Conservation (phyloP, 23 red algal species). For the Gracilaria vermiculophylla region DNA sequence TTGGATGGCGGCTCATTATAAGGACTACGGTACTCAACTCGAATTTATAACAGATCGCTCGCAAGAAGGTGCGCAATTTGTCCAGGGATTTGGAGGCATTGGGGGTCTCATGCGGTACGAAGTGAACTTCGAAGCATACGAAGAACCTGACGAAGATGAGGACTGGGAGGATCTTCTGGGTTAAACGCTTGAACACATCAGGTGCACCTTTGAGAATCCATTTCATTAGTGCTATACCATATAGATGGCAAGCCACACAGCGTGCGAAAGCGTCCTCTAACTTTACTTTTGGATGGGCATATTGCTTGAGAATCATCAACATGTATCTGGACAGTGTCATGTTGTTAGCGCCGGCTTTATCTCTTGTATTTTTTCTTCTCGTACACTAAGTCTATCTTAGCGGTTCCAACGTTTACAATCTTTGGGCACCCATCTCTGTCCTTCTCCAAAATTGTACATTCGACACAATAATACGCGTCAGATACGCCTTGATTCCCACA, state of each 20-base stretch:
- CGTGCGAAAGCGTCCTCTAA: neutral
- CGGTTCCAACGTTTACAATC: conserved; percentile 90
- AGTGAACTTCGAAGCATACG: conserved; percentile 79
- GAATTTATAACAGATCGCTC: conserved; percentile 94
- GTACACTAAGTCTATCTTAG: conserved; percentile 86
- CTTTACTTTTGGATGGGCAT: neutral
- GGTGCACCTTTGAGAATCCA: neutral
- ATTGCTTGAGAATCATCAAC: neutral
- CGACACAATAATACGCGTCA: conserved; percentile 84
- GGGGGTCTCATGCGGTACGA: conserved; percentile 94
- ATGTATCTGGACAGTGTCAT: neutral
- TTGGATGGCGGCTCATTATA: conserved; percentile 97
- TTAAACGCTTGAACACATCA: conserved; percentile 18
- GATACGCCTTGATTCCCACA: conserved; percentile 87
- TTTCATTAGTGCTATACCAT: neutral
- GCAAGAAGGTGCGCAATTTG: conserved; percentile 96
- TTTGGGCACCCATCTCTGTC: conserved; percentile 92
- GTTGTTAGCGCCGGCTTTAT: conserved; percentile 14
- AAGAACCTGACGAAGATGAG: conserved; percentile 88
- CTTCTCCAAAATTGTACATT: conserved; percentile 85
- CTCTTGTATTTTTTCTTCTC: conserved; percentile 88
- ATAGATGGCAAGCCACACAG: neutral
- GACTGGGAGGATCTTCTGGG: conserved; percentile 68
- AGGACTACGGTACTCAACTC: conserved; percentile 84
- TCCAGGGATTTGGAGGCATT: conserved; percentile 98